A percentile compares a stretch with the other conserved stretches of the same genome.
Conservation (phyloP, 257 asterid species). For the Avicennia marina region DNA sequence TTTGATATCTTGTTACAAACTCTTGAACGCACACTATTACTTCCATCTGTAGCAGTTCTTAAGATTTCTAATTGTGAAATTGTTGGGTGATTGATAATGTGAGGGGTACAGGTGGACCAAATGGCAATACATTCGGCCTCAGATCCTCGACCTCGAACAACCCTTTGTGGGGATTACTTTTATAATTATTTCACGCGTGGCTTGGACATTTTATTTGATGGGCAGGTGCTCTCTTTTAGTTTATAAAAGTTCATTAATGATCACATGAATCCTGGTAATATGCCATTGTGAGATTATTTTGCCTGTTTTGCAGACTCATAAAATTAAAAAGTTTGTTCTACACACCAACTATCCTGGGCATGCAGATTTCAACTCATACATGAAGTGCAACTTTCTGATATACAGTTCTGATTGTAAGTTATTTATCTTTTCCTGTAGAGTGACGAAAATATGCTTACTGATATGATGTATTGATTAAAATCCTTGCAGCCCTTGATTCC, state of each 20-base stretch:
- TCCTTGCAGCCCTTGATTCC: constrained; percentile 46
- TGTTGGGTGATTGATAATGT: constrained; percentile 13
- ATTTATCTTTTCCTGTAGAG: neutral
- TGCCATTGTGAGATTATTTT: constrained; percentile 5
- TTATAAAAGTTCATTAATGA: neutral
- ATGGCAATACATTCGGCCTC: constrained; percentile 85
- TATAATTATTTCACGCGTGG: constrained; percentile 78
- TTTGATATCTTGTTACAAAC: neutral
- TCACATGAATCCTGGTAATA: neutral
- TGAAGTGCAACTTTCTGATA: constrained; percentile 78
- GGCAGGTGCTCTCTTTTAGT: constrained; percentile 44
- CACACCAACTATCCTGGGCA: constrained; percentile 94
- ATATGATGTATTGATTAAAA: neutral
- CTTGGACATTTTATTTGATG: constrained; percentile 71
- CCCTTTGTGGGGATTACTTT: constrained; percentile 78
- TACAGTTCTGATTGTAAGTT: constrained; percentile 46
- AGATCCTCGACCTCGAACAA: constrained; percentile 69
- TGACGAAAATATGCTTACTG: constrained; percentile 1
- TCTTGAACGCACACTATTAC: neutral
- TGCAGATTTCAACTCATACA: constrained; percentile 80
- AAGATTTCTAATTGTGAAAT: neutral
- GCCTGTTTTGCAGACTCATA: constrained; percentile 54
- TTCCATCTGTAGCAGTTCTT: neutral
- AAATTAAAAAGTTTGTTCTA: constrained; percentile 70
- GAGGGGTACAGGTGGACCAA: constrained; percentile 61